These are phyloP conservation scores for Cyanophora paradoxa DNA, from an alignment of 78 protist species.

Conservation along the genomic window DNA sequence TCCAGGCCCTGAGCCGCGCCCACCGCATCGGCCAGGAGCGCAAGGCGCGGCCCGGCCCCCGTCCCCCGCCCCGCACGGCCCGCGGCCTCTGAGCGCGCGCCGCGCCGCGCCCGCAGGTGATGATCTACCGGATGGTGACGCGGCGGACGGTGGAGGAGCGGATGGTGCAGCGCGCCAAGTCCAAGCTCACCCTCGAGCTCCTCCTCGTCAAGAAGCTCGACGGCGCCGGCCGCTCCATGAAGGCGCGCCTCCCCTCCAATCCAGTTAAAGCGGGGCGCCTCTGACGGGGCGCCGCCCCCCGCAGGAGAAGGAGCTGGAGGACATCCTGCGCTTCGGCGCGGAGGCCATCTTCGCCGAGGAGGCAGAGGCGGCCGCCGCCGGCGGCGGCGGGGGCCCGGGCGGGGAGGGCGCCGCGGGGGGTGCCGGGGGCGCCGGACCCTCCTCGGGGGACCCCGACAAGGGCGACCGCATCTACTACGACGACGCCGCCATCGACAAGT, in stretches of 20 bases:
- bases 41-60: neutral
- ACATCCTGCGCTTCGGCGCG: neutral
- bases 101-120: slow-evolving; percentile 26
- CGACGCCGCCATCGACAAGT: neutral
- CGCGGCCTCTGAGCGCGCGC: neutral
- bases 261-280: neutral
- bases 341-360: neutral
- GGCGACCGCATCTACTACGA: neutral
- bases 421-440: neutral
- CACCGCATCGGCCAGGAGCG: slow-evolving; percentile 31
- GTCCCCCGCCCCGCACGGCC: neutral
- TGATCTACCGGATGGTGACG: slow-evolving; percentile 25
- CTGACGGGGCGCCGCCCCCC: neutral
- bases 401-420: neutral
- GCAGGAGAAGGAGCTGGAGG: neutral
- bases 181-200: neutral
- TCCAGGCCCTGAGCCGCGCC: slow-evolving; percentile 45
- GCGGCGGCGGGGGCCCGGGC: neutral
- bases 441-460: no score
- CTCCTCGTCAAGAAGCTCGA: neutral
- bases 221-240: neutral
- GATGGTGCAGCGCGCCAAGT: neutral
- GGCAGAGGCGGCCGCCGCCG: neutral
- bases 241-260: neutral
- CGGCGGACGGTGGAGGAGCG: slow-evolving; percentile 15